These are phyloP conservation scores for Penicillium cataractarum DNA, from an alignment of 495 filamentous ascomycete species.

Conservation along the genomic window DNA sequence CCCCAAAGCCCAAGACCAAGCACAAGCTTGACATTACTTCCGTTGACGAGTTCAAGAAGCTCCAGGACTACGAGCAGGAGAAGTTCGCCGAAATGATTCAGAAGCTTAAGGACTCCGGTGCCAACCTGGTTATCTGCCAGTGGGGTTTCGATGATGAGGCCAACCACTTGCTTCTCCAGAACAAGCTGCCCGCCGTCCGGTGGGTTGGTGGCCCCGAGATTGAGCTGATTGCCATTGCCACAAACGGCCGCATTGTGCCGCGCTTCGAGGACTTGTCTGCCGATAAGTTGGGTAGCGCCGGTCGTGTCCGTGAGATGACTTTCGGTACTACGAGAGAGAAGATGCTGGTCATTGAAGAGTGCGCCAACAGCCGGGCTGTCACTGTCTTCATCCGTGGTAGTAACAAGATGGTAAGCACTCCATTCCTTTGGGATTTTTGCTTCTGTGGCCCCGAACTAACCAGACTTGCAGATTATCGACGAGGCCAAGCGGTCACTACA, in stretches of 20 bases:
- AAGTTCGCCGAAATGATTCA: conserved; percentile 99
- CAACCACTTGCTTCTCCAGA: conserved; percentile 94
- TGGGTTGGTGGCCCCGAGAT: conserved; percentile 99
- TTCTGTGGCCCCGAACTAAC: conserved; percentile 9
- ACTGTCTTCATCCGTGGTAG: conserved; percentile 95
- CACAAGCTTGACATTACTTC: conserved; percentile 98
- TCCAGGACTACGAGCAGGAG: conserved; percentile 91
- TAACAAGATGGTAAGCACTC: conserved; percentile 89
- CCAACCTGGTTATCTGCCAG: conserved; percentile 97
- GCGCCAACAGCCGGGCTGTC: conserved; percentile 94
- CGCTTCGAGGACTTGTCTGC: conserved; percentile 92
- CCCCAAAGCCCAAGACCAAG: conserved; percentile 99
- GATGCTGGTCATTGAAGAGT: conserved; percentile 99
- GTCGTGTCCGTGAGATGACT: conserved; percentile 88
- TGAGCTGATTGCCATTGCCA: conserved; percentile 97
- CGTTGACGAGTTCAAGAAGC: conserved; percentile 95
- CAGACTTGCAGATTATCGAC: conserved; percentile 78
- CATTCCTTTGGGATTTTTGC: conserved; percentile 6
- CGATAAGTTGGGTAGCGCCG: conserved; percentile 88
- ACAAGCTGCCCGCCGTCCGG: conserved; percentile 91
- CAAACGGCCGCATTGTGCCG: conserved; percentile 95
- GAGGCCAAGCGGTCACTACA: conserved; percentile 97
- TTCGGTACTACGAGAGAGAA: conserved; percentile 98
- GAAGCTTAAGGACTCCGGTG: conserved; percentile 95
- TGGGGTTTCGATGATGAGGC: conserved; percentile 99